Evolutionary conservation across 768 basidiomycete genomes (phyloP).

Genomic region (Trametes cinnabarina): DNA sequence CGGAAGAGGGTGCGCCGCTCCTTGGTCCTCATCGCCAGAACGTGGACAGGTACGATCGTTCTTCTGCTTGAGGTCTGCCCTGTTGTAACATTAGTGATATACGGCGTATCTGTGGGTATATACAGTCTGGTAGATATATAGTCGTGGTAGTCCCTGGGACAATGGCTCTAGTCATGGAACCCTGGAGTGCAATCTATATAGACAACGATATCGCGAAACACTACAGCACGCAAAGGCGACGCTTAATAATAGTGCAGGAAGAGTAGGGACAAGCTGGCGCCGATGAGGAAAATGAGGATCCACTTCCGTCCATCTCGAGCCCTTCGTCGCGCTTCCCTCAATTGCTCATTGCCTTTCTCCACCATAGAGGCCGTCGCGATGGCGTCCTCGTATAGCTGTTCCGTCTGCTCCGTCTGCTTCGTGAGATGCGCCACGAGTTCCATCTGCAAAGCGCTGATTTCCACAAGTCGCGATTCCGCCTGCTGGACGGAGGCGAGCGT

Average conservation of each 20-base stretch:
- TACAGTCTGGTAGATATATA: constrained; percentile 10
- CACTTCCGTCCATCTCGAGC: constrained; percentile 87
- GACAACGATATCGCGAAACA: not conserved
- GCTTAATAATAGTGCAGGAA: constrained; percentile 90
- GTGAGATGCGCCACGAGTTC: constrained; percentile 87
- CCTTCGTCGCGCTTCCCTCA: constrained; percentile 84
- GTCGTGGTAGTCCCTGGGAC: constrained; percentile 4
- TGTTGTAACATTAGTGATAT: constrained; percentile 16
- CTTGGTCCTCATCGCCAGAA: constrained; percentile 29
- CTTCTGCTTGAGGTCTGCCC: constrained; percentile 8
- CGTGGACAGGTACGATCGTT: constrained; percentile 13
- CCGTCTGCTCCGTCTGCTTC: constrained; percentile 87
- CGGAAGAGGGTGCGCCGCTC: constrained; percentile 61
- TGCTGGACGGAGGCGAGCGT: constrained; percentile 86
- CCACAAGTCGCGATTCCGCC: constrained; percentile 87
- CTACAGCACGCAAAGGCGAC: not conserved
- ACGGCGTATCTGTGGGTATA: constrained; percentile 8
- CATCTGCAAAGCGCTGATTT: constrained; percentile 91
- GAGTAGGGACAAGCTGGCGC: constrained; percentile 85
- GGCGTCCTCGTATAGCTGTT: constrained; percentile 93
- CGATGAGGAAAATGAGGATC: constrained; percentile 87
- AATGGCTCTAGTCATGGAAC: constrained; percentile 3
- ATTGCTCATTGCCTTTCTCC: constrained; percentile 86
- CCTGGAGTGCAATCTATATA: not conserved
- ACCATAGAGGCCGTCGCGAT: constrained; percentile 83